These are phyloP conservation scores for Phytophthora rubi DNA, from an alignment of 352 stramenopile species.

Conservation along the genomic window DNA sequence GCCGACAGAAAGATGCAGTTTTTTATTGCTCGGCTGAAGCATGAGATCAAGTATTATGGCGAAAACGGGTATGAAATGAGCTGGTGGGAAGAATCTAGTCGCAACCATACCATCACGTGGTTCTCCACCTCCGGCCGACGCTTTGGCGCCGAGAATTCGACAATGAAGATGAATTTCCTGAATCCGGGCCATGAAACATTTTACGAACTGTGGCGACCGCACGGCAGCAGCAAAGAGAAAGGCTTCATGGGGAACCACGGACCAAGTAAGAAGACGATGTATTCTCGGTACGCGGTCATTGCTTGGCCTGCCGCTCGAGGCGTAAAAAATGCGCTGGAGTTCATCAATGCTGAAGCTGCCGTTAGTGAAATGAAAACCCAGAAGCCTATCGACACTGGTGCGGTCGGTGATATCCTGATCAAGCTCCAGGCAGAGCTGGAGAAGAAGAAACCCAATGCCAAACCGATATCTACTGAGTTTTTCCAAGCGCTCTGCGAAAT, in stretches of 20 bases:
- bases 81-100: conserved; percentile 1
- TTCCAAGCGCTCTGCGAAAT: conserved; percentile 12
- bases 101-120: conserved; percentile 15
- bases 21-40: conserved; percentile 17
- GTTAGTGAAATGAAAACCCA: conserved; percentile 10
- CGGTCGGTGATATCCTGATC: conserved; percentile 14
- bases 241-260: conserved; percentile 14
- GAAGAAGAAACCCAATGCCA: not conserved
- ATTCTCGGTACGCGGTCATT: conserved; percentile 23
- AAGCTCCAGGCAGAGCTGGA: not conserved
- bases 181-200: conserved; percentile 19
- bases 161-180: conserved; percentile 14
- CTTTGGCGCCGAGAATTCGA: not conserved
- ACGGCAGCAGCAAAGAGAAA: conserved; percentile 22
- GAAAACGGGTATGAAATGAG: conserved; percentile 9
- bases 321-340: conserved; percentile 14
- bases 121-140: conserved; percentile 5
- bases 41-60: conserved; percentile 15
- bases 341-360: conserved; percentile 16
- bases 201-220: conserved; percentile 14
- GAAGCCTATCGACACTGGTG: conserved; percentile 2
- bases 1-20: conserved; percentile 6
- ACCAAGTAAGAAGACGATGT: conserved; percentile 25
- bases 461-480: conserved; percentile 9
- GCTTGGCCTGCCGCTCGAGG: conserved; percentile 11